Percentiles rank a stretch among this genome's conserved stretches.
Conservation (phyloP, 192 early-diverging fungal genomes). For the Podila verticillata region DNA sequence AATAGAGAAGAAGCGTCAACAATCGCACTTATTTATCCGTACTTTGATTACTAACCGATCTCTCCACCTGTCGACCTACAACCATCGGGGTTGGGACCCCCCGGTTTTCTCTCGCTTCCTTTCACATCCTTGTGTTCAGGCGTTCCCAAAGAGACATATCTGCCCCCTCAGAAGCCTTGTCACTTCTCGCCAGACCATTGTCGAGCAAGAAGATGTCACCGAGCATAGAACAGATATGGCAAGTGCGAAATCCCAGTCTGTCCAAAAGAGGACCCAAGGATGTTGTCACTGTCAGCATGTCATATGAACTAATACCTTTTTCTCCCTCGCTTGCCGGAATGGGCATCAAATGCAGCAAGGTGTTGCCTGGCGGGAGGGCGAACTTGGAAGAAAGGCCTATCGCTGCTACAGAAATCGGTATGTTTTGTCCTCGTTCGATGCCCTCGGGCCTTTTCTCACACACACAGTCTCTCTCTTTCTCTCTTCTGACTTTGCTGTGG, state of each 20-base stretch:
- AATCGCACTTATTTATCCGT: not conserved
- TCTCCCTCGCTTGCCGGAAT: not conserved
- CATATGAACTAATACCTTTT: not conserved
- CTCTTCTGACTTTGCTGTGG: not conserved
- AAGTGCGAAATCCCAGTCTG: constrained; percentile 4
- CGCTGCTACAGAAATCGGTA: constrained; percentile 18
- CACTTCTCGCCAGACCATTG: constrained; percentile 22
- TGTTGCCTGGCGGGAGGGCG: constrained; percentile 28
- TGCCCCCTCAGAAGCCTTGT: constrained; percentile 14
- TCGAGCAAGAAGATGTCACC: constrained; percentile 27
- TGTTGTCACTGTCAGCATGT: not conserved
- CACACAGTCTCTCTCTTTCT: not conserved
- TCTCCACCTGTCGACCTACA: not conserved
- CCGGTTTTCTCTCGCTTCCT: not conserved
- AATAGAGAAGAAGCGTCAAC: not conserved
- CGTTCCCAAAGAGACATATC: constrained; percentile 6
- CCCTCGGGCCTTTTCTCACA: not conserved
- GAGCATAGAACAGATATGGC: constrained; percentile 20
- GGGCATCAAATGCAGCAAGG: constrained; percentile 19
- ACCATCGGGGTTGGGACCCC: not conserved
- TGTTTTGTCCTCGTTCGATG: not conserved
- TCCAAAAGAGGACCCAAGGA: not conserved
- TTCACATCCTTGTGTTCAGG: not conserved
- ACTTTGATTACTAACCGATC: not conserved
- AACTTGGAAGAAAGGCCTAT: constrained; percentile 11